phyloP scores from a whole-genome alignment of 495 filamentous ascomycete species.

The Xylaria acuta region DNA sequence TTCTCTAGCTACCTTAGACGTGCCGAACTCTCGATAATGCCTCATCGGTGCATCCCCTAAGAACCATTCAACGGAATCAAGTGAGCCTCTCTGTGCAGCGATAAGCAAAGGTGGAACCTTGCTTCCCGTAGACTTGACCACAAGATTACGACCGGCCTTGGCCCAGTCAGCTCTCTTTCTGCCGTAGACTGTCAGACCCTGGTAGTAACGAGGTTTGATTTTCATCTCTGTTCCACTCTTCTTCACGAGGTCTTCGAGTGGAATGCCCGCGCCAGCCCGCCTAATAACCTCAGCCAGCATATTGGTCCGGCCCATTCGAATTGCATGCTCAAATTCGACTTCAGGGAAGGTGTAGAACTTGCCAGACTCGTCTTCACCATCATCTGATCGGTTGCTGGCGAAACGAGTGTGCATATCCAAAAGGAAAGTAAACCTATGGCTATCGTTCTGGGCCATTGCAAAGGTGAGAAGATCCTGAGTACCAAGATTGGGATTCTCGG shows the following conservation, averaged over 20 bases:
- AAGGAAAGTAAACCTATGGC: slow-evolving; percentile 44
- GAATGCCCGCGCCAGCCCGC: slow-evolving; percentile 66
- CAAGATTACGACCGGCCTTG: slow-evolving; percentile 53
- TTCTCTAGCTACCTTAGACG: slow-evolving; percentile 56
- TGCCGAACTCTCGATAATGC: slow-evolving; percentile 67
- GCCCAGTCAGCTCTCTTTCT: slow-evolving; percentile 72
- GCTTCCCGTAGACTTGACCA: slow-evolving; percentile 30
- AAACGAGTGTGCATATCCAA: slow-evolving; percentile 44
- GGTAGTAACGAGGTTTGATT: slow-evolving; percentile 71
- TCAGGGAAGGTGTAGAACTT: slow-evolving; percentile 45
- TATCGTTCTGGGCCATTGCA: slow-evolving; percentile 43
- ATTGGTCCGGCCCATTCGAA: slow-evolving; percentile 44
- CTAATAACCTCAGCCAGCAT: slow-evolving; percentile 50
- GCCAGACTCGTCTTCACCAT: slow-evolving; percentile 7
- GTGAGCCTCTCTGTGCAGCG: slow-evolving; percentile 60
- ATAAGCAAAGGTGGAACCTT: slow-evolving; percentile 62
- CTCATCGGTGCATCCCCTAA: slow-evolving; percentile 67
- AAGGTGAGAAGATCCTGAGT: slow-evolving; percentile 37
- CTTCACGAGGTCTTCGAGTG: slow-evolving; percentile 66
- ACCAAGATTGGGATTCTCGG: not conserved
- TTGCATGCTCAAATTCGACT: slow-evolving; percentile 37
- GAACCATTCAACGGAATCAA: slow-evolving; percentile 73
- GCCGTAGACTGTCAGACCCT: slow-evolving; percentile 73
- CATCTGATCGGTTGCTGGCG: slow-evolving; percentile 19
- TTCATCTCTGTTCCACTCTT: slow-evolving; percentile 62